Percentiles rank a stretch among this genome's conserved stretches.
Evolutionary conservation across 169 alveolate genomes (phyloP).

Genomic region (Perkinsus chesapeaki): DNA sequence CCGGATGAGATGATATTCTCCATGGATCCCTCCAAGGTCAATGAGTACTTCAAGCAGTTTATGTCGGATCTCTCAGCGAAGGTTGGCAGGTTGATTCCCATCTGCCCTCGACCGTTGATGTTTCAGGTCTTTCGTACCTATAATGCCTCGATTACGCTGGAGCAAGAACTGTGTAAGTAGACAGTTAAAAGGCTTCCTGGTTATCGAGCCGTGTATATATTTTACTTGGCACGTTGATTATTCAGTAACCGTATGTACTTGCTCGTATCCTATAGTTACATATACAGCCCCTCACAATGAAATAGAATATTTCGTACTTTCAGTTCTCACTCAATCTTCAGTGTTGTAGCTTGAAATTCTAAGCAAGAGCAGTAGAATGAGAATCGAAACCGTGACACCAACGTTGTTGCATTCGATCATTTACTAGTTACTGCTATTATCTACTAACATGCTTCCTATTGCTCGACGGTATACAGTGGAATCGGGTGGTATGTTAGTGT

Average conservation of each 20-base stretch:
- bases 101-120: no score
- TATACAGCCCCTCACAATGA: no score
- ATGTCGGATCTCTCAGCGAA: constrained; percentile 97
- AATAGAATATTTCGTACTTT: no score
- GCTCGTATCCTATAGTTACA: no score
- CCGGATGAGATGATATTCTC: constrained; percentile 8
- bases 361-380: no score
- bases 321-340: no score
- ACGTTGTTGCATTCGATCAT: background rate
- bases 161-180: constrained; percentile 72
- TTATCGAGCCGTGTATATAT: constrained; percentile 5
- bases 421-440: background rate
- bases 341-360: no score
- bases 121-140: constrained; percentile 92
- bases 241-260: no score
- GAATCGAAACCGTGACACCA: background rate
- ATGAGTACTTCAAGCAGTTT: constrained; percentile 89
- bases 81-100: no score
- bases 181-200: constrained; percentile 21
- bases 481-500: no score
- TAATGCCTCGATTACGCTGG: constrained; percentile 95
- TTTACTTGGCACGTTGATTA: no score
- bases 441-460: background rate
- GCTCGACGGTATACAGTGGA: background rate
- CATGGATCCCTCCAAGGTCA: constrained; percentile 51